Conservation (phyloP, 176 grass and related monocot genomes). For the Phragmites australis region DNA sequence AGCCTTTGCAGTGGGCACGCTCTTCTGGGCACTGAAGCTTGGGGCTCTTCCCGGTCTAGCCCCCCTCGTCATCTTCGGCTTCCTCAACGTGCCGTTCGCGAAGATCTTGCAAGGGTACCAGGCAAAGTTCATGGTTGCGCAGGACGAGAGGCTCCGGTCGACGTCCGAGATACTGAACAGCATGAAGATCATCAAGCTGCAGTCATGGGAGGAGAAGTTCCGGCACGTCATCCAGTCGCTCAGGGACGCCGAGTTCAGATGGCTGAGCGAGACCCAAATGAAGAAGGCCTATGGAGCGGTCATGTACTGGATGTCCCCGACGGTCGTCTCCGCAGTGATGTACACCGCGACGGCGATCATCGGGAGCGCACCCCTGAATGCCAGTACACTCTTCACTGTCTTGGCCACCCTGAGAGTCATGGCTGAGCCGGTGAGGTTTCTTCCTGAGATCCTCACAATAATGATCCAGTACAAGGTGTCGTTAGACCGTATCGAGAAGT, state of each 20-base stretch:
- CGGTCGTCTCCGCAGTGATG: constrained; percentile 75
- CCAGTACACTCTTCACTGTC: constrained; percentile 79
- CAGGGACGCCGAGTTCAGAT: constrained; percentile 78
- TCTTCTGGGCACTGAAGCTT: constrained; percentile 74
- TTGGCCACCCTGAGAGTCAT: constrained; percentile 75
- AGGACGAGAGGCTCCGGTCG: constrained; percentile 71
- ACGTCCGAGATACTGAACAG: constrained; percentile 84
- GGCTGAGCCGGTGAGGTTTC: constrained; percentile 80
- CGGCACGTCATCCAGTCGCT: constrained; percentile 47
- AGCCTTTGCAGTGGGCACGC: constrained; percentile 48
- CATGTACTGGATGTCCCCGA: constrained; percentile 84
- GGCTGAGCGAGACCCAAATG: constrained; percentile 66
- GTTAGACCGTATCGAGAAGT: constrained; percentile 68
- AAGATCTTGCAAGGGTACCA: constrained; percentile 73
- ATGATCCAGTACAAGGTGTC: constrained; percentile 95
- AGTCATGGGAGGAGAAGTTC: constrained; percentile 87
- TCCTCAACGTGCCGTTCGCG: constrained; percentile 80
- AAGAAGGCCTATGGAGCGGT: constrained; percentile 79
- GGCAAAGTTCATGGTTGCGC: constrained; percentile 78
- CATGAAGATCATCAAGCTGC: constrained; percentile 99
- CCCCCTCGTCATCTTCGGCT: constrained; percentile 64
- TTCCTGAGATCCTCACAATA: constrained; percentile 76
- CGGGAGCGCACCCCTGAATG: constrained; percentile 69
- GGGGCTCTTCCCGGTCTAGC: constrained; percentile 77
- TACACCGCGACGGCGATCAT: constrained; percentile 58